A percentile compares a stretch with the other conserved stretches of the same genome.
phyloP scores from a whole-genome alignment of 257 asterid genomes.

The Galeopsis tetrahit region DNA sequence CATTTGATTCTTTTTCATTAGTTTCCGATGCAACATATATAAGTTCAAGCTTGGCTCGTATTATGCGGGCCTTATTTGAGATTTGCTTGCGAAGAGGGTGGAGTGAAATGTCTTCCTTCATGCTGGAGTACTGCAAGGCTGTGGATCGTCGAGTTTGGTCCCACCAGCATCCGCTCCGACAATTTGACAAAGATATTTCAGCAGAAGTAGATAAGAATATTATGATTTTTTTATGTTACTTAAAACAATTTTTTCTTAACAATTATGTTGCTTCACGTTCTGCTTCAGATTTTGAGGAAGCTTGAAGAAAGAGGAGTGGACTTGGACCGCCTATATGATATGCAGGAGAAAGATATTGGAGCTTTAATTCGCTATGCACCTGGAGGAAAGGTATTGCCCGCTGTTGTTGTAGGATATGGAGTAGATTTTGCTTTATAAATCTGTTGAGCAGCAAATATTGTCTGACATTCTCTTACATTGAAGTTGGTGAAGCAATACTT shows the following conservation, averaged over 20 bases:
- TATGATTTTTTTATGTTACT: slow-evolving; percentile 27
- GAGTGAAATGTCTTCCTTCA: slow-evolving; percentile 91
- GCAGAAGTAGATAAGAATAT: slow-evolving; percentile 54
- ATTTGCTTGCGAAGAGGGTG: slow-evolving; percentile 94
- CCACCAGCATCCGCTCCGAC: slow-evolving; percentile 95
- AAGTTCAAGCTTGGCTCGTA: slow-evolving; percentile 96
- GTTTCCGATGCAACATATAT: slow-evolving; percentile 92
- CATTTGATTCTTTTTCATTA: slow-evolving; percentile 81
- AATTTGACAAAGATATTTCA: slow-evolving; percentile 85
- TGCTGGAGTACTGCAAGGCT: slow-evolving; percentile 95
- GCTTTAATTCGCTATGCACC: slow-evolving; percentile 92
- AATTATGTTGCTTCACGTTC: neutral
- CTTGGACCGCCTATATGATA: slow-evolving; percentile 83
- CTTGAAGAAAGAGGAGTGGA: slow-evolving; percentile 86
- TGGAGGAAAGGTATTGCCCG: slow-evolving; percentile 84
- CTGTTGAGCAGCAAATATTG: slow-evolving; percentile 25
- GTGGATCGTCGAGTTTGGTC: slow-evolving; percentile 99
- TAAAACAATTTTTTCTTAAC: slow-evolving; percentile 14
- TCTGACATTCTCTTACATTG: slow-evolving; percentile 39
- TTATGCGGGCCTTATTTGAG: slow-evolving; percentile 95
- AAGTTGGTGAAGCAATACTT: slow-evolving; percentile 86
- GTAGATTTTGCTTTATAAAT: slow-evolving; percentile 2
- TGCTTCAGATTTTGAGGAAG: slow-evolving; percentile 82
- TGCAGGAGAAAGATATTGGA: slow-evolving; percentile 93
- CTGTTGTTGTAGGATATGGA: slow-evolving; percentile 27